Evolutionary conservation across 2,329 filamentous ascomycete species (phyloP).

Genomic region (Aspergillus awamori): DNA sequence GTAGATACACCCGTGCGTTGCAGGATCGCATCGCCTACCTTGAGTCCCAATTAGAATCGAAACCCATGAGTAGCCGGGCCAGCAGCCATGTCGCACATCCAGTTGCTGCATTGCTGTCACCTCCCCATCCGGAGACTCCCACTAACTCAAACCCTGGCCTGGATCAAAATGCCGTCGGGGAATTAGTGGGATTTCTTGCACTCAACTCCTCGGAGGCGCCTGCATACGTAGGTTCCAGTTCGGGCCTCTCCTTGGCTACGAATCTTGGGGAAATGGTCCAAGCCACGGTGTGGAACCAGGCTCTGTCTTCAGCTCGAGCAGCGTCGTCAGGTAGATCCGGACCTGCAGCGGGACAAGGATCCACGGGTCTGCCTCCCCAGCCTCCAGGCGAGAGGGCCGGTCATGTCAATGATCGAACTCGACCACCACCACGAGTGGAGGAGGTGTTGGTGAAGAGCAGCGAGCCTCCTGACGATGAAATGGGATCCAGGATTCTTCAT

Average conservation of each 20-base stretch:
- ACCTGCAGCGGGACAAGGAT: slow-evolving; percentile 7
- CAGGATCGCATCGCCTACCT: slow-evolving; percentile 49
- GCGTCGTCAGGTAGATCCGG: slow-evolving; percentile 11
- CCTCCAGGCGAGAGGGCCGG: slow-evolving; percentile 12
- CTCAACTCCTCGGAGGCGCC: slow-evolving; percentile 50
- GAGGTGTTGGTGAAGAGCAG: slow-evolving; percentile 48
- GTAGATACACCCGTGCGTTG: slow-evolving; percentile 47
- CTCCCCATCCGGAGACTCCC: slow-evolving; percentile 26
- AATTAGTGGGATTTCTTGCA: slow-evolving; percentile 55
- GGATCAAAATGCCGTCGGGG: slow-evolving; percentile 42
- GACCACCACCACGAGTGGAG: slow-evolving; percentile 40
- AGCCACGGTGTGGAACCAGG: slow-evolving; percentile 58
- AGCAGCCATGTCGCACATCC: slow-evolving; percentile 22
- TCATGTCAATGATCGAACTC: slow-evolving; percentile 27
- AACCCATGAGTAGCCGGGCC: slow-evolving; percentile 18
- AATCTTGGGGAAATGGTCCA: slow-evolving; percentile 59
- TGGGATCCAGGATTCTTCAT: slow-evolving; percentile 49
- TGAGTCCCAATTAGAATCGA: slow-evolving; percentile 36
- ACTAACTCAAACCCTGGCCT: slow-evolving; percentile 24
- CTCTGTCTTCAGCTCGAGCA: slow-evolving; percentile 37
- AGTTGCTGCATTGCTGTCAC: slow-evolving; percentile 28
- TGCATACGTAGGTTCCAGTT: slow-evolving; percentile 55
- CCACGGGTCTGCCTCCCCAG: slow-evolving; percentile 20
- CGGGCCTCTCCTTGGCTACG: slow-evolving; percentile 53
- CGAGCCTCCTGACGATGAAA: slow-evolving; percentile 52